Evolutionary conservation across 768 basidiomycete species (phyloP), one percentile per base, ranked within the genome.

Genomic region (Phallus indusiatus): DNA sequence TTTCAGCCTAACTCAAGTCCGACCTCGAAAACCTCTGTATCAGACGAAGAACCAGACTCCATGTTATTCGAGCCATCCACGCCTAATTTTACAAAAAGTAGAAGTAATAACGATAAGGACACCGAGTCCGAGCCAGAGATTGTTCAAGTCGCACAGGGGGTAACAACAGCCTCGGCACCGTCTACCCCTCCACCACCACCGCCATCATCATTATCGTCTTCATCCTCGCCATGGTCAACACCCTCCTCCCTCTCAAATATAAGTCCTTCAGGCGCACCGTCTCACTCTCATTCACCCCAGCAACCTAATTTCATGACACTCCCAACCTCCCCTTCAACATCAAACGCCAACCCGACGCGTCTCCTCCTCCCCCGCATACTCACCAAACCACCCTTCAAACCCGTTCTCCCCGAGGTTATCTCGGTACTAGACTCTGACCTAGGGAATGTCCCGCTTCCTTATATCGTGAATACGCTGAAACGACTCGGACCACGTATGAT

Each of bases 341-440:
- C 42, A 14, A 42, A 12, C 12, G 14, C 42, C 4, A n/a, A 12
- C 42, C 42, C 42, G 42, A 42, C 42, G 12, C 12, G 42, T n/a
- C 42, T 42, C 42, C 42, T 35, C 28, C 81, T 90, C 20, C 88
- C 87, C 18, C 80, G 87, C 57, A 81, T 75, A 42, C 82, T 90
- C 54, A 74, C 79, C 36, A 79, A 85, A 12, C 86, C 88, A 5
- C 70, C 75, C 1, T 83, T 80, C 63, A 67, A 73, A 47, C 81
- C 83, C 60, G 77, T 88, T 47, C 75, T 81, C 34, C 73, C 75
- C 50, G 81, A 82, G 47, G 80, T 77, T 47, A 64, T 88, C 36
- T 65, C 68, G 1, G 78, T 83, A n/a, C 72, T 81, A 59, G 80
- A 80, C 36, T 77, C 81, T 22, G 74, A 72, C 10, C 71, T 85